These are phyloP conservation scores for Apodospora peruviana DNA, from an alignment of 495 filamentous ascomycete species.

Conservation along the genomic window DNA sequence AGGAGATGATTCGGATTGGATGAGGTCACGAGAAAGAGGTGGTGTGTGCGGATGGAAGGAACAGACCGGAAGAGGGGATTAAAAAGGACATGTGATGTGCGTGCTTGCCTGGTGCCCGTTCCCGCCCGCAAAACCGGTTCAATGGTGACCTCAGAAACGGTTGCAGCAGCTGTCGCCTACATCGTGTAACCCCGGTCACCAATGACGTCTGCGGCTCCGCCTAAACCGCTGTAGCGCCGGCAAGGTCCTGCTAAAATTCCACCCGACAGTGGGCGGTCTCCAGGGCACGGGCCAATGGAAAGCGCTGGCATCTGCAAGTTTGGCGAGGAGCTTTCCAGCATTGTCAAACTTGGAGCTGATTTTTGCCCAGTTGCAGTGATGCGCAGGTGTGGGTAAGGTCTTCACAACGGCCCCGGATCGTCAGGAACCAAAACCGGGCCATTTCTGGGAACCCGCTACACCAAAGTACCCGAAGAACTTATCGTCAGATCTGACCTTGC, in stretches of 20 bases:
- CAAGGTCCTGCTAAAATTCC: background rate
- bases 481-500: no score
- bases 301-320: conserved; percentile 8
- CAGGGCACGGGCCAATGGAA: conserved; percentile 16
- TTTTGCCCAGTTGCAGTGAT: no score
- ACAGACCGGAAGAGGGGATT: conserved; percentile 4
- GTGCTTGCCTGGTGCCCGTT: background rate
- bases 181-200: conserved; percentile 9
- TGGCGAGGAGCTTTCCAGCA: no score
- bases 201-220: conserved; percentile 28
- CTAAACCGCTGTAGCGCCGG: background rate
- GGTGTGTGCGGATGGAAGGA: background rate
- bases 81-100: conserved; percentile 14
- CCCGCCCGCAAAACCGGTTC: conserved; percentile 6
- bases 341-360: no score
- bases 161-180: conserved; percentile 4
- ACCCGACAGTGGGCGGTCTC: background rate
- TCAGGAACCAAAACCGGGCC: no score
- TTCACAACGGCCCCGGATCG: no score
- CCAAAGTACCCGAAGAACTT: no score
- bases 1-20: conserved; percentile 1
- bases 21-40: conserved; percentile 1
- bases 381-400: no score
- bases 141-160: conserved; percentile 8
- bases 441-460: no score